Percentiles rank a stretch among this genome's conserved stretches.
phyloP scores from a whole-genome alignment of 2,329 filamentous ascomycete genomes.

The Teratosphaeria destructans region DNA sequence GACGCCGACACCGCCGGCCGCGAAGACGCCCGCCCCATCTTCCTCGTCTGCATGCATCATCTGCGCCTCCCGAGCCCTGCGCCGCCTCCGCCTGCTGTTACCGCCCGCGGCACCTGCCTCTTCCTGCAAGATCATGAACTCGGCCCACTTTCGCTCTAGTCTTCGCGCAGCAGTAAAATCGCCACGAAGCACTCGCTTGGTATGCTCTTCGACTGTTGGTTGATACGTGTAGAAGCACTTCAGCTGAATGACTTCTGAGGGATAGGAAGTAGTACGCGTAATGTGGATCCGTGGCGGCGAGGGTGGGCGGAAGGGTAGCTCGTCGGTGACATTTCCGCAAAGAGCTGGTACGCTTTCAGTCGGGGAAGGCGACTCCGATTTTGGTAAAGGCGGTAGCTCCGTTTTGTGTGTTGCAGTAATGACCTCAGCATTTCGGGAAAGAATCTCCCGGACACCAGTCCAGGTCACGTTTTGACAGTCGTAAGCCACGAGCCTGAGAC shows the following conservation, averaged over 20 bases:
- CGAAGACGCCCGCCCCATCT: conserved; percentile 39
- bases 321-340: neutral
- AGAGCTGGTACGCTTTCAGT: conserved; percentile 15
- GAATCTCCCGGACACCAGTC: conserved; percentile 78
- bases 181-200: conserved; percentile 68
- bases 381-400: conserved; percentile 16
- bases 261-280: conserved; percentile 43
- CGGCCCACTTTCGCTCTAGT: conserved; percentile 85
- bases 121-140: conserved; percentile 86
- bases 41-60: conserved; percentile 72
- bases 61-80: conserved; percentile 72
- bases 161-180: conserved; percentile 63
- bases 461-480: conserved; percentile 89
- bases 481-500: conserved; percentile 71
- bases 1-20: conserved; percentile 18
- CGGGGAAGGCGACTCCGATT: neutral
- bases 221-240: conserved; percentile 97
- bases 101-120: conserved; percentile 63
- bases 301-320: neutral
- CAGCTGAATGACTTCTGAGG: conserved; percentile 68
- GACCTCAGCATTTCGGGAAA: conserved; percentile 73
- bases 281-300: conserved; percentile 17
- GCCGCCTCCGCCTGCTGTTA: conserved; percentile 57
- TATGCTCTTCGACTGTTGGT: conserved; percentile 88
- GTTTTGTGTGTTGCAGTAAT: conserved; percentile 36